Base-by-base conservation (phyloP, 257 asterid genomes). In the Scutellaria barbata region DNA sequence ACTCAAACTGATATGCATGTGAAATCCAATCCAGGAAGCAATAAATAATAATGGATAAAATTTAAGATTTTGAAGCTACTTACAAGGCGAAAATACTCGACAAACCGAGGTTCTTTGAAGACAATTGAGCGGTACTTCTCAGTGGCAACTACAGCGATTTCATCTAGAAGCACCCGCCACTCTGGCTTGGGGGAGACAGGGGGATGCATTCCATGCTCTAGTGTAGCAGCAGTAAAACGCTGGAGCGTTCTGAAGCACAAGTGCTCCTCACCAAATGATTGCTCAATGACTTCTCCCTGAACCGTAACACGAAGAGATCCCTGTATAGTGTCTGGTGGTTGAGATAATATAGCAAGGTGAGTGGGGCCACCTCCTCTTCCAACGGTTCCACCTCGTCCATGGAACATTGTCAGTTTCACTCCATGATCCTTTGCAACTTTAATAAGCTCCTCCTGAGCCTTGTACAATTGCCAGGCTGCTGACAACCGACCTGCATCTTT, bases 291-390 rank as follows among this genome's bases (percentile, higher is more conserved):
- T 75, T 88, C 95, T 20, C 95, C 95, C 68, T 85, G 95, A 58
- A 85, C 89, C 1, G 95, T 85, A 13, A 88, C 95, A 10, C 95
- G 83, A 45, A 88, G 88, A 5, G 91, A 85, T 39, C 95, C 95
- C 5, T 79, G 79, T 43, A 88, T 79, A 1, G 89, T 76, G 3
- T 86, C 95, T 2, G 92, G 92, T 1, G 95, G 92, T 45, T 88
- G 95, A 63, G 95, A 88, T 66, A 88, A 65, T n/a, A 88, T 85
- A 63, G 92, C 91, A 17, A 85, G 81, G 54, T 85, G 95, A 45
- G 95, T 88, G 7, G 91, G 95, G 10, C 89, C 92, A 0, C 95
- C 95, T 48, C 95, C 95, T 79, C 95, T 66, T 6, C 95, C 89
- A 0, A 88, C 92, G 0, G 95, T 85, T 16, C 95, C 95, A 53